These are phyloP conservation scores for Biscutella laevigata DNA, from an alignment of 441 rosid genomes.

Conservation along the genomic window DNA sequence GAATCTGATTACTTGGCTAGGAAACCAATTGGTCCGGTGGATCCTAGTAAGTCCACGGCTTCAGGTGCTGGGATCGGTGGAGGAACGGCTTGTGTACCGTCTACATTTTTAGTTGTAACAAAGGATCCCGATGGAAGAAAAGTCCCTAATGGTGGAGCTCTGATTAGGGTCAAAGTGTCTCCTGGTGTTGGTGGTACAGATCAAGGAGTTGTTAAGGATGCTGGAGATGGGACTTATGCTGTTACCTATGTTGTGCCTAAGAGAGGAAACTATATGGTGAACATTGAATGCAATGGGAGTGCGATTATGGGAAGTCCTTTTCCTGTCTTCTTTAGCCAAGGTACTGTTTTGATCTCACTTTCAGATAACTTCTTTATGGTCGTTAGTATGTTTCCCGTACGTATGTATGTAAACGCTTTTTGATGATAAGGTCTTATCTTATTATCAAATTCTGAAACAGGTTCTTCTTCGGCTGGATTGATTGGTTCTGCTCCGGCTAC, in stretches of 20 bases:
- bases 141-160: constrained; percentile 64
- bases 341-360: constrained; percentile 24
- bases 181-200: constrained; percentile 94
- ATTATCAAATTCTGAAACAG: constrained; percentile 27
- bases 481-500: constrained; percentile 65
- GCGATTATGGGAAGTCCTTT: constrained; percentile 95
- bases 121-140: constrained; percentile 92
- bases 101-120: constrained; percentile 68
- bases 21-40: constrained; percentile 85
- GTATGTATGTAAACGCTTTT: neutral
- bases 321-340: constrained; percentile 94
- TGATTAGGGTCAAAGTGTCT: constrained; percentile 63
- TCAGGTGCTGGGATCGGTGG: constrained; percentile 93
- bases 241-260: constrained; percentile 93
- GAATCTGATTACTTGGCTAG: constrained; percentile 48
- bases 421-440: constrained; percentile 10
- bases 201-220: constrained; percentile 91
- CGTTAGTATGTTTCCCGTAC: neutral
- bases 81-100: constrained; percentile 86
- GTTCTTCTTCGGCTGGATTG: constrained; percentile 69
- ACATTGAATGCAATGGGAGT: constrained; percentile 73
- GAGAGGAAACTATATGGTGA: constrained; percentile 96
- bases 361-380: neutral
- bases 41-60: constrained; percentile 78
- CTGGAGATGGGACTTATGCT: constrained; percentile 82